A percentile compares a stretch with the other conserved stretches of the same genome.
phyloP scores from a whole-genome alignment of 1,284 basidiomycete species.

The Sporisorium exsertum region DNA sequence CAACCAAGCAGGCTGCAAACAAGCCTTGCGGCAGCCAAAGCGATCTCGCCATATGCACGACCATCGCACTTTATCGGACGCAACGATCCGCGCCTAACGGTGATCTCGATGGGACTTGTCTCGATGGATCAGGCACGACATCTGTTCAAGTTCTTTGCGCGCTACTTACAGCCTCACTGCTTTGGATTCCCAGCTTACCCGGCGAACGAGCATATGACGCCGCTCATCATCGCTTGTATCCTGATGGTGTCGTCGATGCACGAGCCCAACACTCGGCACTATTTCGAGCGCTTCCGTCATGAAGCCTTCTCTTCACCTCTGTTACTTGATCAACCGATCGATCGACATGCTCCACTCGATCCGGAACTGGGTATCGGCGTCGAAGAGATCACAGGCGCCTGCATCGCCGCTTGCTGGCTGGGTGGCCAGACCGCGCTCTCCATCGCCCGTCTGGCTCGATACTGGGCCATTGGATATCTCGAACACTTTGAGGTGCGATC shows the following conservation, averaged over 20 bases:
- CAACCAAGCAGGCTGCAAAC: not conserved
- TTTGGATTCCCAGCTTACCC: slow-evolving; percentile 63
- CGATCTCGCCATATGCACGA: slow-evolving; percentile 43
- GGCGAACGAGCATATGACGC: slow-evolving; percentile 60
- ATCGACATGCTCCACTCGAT: slow-evolving; percentile 46
- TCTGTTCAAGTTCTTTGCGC: slow-evolving; percentile 63
- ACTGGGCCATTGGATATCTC: slow-evolving; percentile 59
- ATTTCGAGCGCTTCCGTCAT: slow-evolving; percentile 44
- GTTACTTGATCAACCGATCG: slow-evolving; percentile 46
- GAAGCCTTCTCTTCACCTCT: slow-evolving; percentile 52
- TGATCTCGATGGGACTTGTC: slow-evolving; percentile 56
- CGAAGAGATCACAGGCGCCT: slow-evolving; percentile 64
- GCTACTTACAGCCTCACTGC: slow-evolving; percentile 57
- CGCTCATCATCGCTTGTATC: slow-evolving; percentile 61
- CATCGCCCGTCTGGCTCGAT: slow-evolving; percentile 47
- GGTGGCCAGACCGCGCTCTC: slow-evolving; percentile 49
- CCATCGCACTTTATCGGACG: slow-evolving; percentile 49
- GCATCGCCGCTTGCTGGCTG: slow-evolving; percentile 59
- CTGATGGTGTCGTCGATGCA: slow-evolving; percentile 58
- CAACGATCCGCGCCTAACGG: slow-evolving; percentile 59
- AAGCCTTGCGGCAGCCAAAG: not conserved
- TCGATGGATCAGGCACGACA: slow-evolving; percentile 56
- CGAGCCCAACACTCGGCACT: slow-evolving; percentile 48
- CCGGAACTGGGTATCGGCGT: slow-evolving; percentile 65
- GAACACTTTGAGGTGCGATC: slow-evolving; percentile 59